phyloP scores from a whole-genome alignment of 2,329 filamentous ascomycete genomes.

The Bretziella fagacearum region DNA sequence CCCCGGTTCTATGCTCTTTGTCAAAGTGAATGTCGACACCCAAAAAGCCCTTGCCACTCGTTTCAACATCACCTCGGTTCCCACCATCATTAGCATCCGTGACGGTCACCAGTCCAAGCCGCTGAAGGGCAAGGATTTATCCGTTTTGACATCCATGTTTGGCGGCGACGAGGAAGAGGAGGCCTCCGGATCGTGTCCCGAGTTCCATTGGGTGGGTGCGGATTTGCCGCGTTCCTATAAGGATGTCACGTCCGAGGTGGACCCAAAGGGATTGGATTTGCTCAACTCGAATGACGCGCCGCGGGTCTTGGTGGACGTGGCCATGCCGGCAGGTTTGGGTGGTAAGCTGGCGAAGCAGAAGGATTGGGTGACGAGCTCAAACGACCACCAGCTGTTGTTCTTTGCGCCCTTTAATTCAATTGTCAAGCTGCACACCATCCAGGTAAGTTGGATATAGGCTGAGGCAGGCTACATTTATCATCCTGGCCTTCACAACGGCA shows the following conservation, averaged over 20 bases:
- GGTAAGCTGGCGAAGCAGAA: slow-evolving; percentile 33
- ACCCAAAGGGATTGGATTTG: slow-evolving; percentile 64
- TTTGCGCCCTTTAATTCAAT: slow-evolving; percentile 79
- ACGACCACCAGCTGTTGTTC: slow-evolving; percentile 89
- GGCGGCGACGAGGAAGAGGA: too few relatives aligned
- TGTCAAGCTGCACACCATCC: slow-evolving; percentile 72
- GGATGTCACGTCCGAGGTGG: slow-evolving; percentile 70
- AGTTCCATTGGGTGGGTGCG: slow-evolving; percentile 51
- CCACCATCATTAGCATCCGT: too few relatives aligned
- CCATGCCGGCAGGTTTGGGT: slow-evolving; percentile 5
- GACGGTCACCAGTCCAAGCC: too few relatives aligned
- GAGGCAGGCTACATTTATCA: slow-evolving; percentile 14
- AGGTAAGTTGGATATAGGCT: slow-evolving; percentile 27
- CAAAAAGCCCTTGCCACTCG: too few relatives aligned
- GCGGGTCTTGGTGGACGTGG: slow-evolving; percentile 44
- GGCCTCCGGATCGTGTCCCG: background rate
- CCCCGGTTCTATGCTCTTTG: too few relatives aligned
- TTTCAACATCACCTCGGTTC: too few relatives aligned
- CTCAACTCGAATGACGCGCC: slow-evolving; percentile 69
- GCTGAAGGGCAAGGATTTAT: too few relatives aligned
- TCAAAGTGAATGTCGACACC: too few relatives aligned
- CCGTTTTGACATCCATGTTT: too few relatives aligned
- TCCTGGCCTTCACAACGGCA: slow-evolving; percentile 1
- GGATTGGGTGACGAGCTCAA: slow-evolving; percentile 93
- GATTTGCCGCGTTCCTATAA: slow-evolving; percentile 61